Evolutionary conservation across 2,329 filamentous ascomycete genomes (phyloP), one percentile per base, ranked within the genome.

Genomic region (Neonectria neomacrospora): DNA sequence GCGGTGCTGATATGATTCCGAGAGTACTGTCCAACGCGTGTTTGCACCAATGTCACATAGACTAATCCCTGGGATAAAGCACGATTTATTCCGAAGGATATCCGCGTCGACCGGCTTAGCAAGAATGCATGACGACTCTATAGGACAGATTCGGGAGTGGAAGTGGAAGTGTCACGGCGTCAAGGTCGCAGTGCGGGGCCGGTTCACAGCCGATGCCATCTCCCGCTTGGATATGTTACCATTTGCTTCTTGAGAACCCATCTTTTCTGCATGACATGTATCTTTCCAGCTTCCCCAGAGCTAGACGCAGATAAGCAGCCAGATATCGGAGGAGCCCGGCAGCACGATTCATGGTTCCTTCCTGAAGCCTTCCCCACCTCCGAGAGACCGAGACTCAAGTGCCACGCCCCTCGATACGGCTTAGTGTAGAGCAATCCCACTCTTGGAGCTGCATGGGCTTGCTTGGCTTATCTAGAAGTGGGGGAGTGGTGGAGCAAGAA

Each of bases 131-230:
- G 37, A 41, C 8, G 37, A 11, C 37, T 20, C n/a, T 41, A 4
- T 3, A n/a, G 41, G 39, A 23, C 48, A 18, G 22, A 51, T 39
- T 55, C 47, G 32, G 53, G 54, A 57, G 58, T 61, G 58, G 58
- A 57, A 53, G 59, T 62, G 59, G 59, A 62, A 62, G 39, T 57
- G 54, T 54, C 47, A 42, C 30, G 39, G 48, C 48, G 52, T 28
- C 41, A 47, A 32, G 14, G 28, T 22, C 10, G 20, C 22, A 37
- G 32, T 58, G 54, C 54, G 54, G 59, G 48, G 53, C 32, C 14
- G 22, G 23, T 51, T 32, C 26, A 30, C 18, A 52, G 32, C 48
- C 18, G 48, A 50, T 22, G 28, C 32, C 56, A 52, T 28, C 28
- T 52, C 37, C 56, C 50, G 30, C 32, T 16, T 53, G 12, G 56